Evolutionary conservation across 2,329 filamentous ascomycete genomes (phyloP).

Genomic region (Colletotrichum caudatum): DNA sequence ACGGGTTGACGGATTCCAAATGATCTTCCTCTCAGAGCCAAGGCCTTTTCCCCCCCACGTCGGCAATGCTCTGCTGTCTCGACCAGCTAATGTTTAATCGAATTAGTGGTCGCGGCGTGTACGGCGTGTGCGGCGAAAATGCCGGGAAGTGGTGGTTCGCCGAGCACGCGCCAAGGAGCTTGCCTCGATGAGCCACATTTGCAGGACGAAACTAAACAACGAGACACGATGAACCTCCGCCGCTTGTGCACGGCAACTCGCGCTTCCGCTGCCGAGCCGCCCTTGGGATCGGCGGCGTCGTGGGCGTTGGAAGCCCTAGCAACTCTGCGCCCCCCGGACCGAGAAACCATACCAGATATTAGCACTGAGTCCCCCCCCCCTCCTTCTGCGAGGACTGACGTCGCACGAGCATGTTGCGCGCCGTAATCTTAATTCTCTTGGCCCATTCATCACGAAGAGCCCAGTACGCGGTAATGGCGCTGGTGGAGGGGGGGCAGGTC

Average conservation of each 20-base stretch:
- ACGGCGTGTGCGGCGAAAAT: not conserved
- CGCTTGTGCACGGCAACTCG: slow-evolving; percentile 7
- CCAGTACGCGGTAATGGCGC: slow-evolving; percentile 4
- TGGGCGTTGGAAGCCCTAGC: not conserved
- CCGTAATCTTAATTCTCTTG: slow-evolving; percentile 24
- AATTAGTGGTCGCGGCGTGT: not conserved
- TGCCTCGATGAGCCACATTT: slow-evolving; percentile 14
- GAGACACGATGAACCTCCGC: slow-evolving; percentile 3
- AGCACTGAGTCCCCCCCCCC: not conserved
- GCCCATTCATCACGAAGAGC: slow-evolving; percentile 30
- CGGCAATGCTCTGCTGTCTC: not conserved
- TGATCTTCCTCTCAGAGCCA: not conserved
- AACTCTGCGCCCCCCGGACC: slow-evolving; percentile 1
- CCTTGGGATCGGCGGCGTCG: slow-evolving; percentile 27
- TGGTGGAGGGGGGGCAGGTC: not conserved
- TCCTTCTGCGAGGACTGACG: not conserved
- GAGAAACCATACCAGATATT: slow-evolving; percentile 6
- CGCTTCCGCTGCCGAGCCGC: slow-evolving; percentile 21
- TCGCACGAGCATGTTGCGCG: slow-evolving; percentile 5
- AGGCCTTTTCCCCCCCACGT: not conserved
- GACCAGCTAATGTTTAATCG: too few relatives aligned
- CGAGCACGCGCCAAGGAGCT: slow-evolving; percentile 31
- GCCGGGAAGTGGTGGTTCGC: not conserved
- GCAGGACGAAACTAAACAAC: slow-evolving; percentile 6
- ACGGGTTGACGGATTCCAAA: not conserved